Evolutionary conservation across 2,329 filamentous ascomycete genomes (phyloP), one percentile per base, ranked within the genome.

Genomic region (Penicillium verrucosum): DNA sequence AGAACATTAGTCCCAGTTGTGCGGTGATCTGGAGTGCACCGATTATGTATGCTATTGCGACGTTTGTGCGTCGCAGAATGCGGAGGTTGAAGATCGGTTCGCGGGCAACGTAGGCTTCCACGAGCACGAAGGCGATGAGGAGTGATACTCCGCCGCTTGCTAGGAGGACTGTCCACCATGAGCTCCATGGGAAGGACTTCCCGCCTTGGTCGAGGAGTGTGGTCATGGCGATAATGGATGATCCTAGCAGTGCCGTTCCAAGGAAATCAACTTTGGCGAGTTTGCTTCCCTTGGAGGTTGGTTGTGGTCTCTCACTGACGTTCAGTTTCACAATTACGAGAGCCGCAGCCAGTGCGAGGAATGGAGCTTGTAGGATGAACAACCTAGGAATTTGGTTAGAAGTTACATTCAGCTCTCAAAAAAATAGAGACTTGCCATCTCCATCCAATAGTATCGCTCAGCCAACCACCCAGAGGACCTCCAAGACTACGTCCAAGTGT

Each of bases 401-500:
- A 10, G 21, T 1, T 3, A n/a, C 12, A 14, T 32, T 16, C 10
- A 12, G 16, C 14, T 25, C 2, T 2, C 0, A 8, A n/a, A 5
- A 21, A 11, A 16, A 4, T 14, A 1, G 1, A 5, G n/a, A 38
- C 57, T 1, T 59, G 83, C 85, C 85, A 87, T 70, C 86, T 75
- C 86, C 86, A 89, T 16, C 86, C 86, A 12, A 88, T 77, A 0
- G 80, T 79, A 60, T 88, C 84, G 1, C 84, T 81, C 2, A 88
- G 69, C 65, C 78, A 82, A 2, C 86, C 86, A 1, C 86, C 86
- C 0, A 87, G 54, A 0, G 82, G 80, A 1, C 81, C 82, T 32
- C 82, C 82, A 23, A 79, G 70, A 56, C 76, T 78, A 11, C 80
- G 72, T 11, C 80, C 81, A 0, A 78, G 75, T 0, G 80, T 83